Percentiles rank a stretch among this genome's conserved stretches.
Conservation (phyloP, 495 filamentous ascomycete genomes). For the Neurospora discreta region DNA sequence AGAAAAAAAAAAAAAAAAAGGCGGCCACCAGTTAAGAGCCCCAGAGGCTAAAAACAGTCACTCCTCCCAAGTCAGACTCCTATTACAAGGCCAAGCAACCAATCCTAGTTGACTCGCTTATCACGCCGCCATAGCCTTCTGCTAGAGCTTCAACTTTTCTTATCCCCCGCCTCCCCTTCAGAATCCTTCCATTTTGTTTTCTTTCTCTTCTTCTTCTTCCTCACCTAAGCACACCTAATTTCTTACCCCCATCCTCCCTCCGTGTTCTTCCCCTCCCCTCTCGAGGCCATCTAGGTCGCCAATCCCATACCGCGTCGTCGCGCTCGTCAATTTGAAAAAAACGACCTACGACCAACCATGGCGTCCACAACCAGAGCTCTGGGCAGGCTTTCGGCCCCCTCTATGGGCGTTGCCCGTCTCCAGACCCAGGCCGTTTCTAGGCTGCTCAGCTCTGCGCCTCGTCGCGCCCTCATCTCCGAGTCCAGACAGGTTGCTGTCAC, state of each 20-base stretch:
- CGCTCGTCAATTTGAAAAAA: constrained; percentile 16
- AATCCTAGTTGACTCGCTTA: neutral
- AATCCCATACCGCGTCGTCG: neutral
- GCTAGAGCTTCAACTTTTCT: constrained; percentile 1
- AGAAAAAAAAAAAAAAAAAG: neutral
- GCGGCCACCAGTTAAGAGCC: neutral
- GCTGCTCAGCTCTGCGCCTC: constrained; percentile 14
- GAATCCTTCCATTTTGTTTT: constrained; percentile 1
- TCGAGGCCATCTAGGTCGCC: neutral
- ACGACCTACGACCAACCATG: constrained; percentile 10
- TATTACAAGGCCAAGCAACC: neutral
- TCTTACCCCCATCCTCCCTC: neutral
- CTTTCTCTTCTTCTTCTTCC: neutral
- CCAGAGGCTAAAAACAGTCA: neutral
- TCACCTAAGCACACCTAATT: neutral
- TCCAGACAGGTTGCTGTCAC: constrained; percentile 12
- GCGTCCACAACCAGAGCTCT: constrained; percentile 23
- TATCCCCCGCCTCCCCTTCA: neutral
- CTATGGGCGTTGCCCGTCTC: constrained; percentile 12
- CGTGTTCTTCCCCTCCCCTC: neutral
- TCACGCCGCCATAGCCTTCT: neutral
- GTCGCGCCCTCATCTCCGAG: constrained; percentile 13
- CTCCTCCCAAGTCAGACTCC: neutral
- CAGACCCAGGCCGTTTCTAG: constrained; percentile 14
- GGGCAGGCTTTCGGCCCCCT: constrained; percentile 19